Base-by-base conservation (phyloP, 1,139 yeast species). In the Geotrichum klebahnii region DNA sequence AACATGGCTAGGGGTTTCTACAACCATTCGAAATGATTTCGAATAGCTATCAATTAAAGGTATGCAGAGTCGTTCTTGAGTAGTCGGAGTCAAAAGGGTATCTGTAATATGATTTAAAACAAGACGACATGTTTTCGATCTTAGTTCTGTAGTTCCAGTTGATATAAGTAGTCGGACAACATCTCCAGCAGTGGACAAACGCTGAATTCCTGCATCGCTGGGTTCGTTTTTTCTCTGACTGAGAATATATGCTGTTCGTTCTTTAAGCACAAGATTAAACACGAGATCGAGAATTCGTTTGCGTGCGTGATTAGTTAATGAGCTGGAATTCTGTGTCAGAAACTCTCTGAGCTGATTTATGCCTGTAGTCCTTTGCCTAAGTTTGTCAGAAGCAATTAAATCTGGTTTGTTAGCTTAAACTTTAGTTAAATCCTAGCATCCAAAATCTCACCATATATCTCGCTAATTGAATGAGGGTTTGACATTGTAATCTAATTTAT, bases 301-400 rank as follows among this genome's bases (percentile, higher is more conserved):
- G 20, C 40, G 26, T 10, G 33, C 42, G n/a, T 37, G 34, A n/a
- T 28, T 10, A 12, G 17, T 36, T 19, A 48, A 29, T 6, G 51
- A 37, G n/a, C 32, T 29, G 3, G 31, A 19, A n/a, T 40, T 31
- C n/a, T 49, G 44, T 12, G 33, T 16, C 28, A 49, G 33, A 31
- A 44, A 49, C 12, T 38, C 46, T 23, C 48, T 20, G 8, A 49
- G 48, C 28, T 31, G 45, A 17, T 40, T 44, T 26, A 49, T 34
- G 5, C 52, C 52, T 16, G 41, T 39, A n/a, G 48, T 49, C 14
- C 48, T 31, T 29, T 40, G 45, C 26, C 52, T 37, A 5, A 49
- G 48, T 22, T 49, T 49, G 6, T 49, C 52, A 5, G 52, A 49
- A 5, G 38, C 28, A n/a, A 49, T 44, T 3, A 44, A 37, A 22